Base-by-base conservation (phyloP, 2,329 filamentous ascomycete species). In the Penicillium palitans region DNA sequence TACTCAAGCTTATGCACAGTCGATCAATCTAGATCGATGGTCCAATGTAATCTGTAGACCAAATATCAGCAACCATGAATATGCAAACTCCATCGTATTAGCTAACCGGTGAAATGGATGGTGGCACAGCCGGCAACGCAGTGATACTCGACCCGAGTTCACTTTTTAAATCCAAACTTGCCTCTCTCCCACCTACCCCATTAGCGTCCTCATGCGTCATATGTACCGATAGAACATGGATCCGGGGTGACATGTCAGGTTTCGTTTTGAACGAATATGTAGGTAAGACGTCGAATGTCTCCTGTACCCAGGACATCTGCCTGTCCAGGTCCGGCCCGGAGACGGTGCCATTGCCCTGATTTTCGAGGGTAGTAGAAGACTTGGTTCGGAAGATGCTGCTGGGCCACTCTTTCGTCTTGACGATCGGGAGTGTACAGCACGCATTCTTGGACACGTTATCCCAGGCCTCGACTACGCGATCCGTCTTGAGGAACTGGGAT, bases 391-490 rank as follows among this genome's bases (percentile, higher is more conserved):
- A 75, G 27, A 68, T 66, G 48, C 72, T 74, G 62, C 67, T 60
- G 51, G 68, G 49, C 70, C 70, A 61, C 54, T 69, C 58, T 55
- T 70, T 62, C 17, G 66, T 52, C 37, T 64, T 60, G 52, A 61
- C 9, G 33, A 63, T 15, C 2, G 59, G 44, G 10, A 57, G 52
- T 1, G 58, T 58, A 19, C 57, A 62, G 29, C 57, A 66, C n/a
- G 68, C 61, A 33, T 63, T 68, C 21, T 64, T 63, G 24, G 63
- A 58, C 12, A 67, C 61, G 35, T 37, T 66, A 27, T 73, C 71
- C 70, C 70, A 73, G 10, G 67, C 62, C 10, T 74, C 72, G 15
- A 69, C 54, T 17, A 73, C 72, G n/a, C 66, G 68, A 52, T 73
- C 72, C 2, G 70, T 71, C 41, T 69, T 72, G n/a, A 74, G 63